Base-by-base conservation (phyloP, 31 red algal species). In the Asparagopsis taxiformis region DNA sequence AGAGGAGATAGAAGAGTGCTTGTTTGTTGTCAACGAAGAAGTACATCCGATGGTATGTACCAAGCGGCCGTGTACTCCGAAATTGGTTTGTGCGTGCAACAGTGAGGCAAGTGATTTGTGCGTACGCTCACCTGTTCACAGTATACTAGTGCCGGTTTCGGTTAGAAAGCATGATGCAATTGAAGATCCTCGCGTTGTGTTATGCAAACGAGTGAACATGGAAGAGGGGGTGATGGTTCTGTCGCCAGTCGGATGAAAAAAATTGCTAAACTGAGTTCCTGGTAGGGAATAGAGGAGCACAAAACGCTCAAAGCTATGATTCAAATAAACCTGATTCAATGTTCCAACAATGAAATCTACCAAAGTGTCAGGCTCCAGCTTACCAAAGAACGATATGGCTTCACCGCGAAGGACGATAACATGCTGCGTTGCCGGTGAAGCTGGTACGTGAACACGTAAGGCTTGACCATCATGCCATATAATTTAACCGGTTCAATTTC, bases 21-120 rank as follows among this genome's bases (percentile, higher is more conserved):
- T 82, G 65, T 82, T 60, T 32, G 77, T 82, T 16, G 54, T 70
- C 31, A 70, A 71, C 21, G 64, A 68, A 43, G 3, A 21, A n/a
- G 39, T 52, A 10, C 29, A 21, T 2, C 77, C 77, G 1, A 82
- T 69, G 77, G 34, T 68, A 19, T 82, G 77, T 33, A 25, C 26
- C 9, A 22, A 37, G 19, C 46, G 62, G 4, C 28, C 51, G 43
- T 82, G 77, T 31, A 71, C 49, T 46, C 49, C 41, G 13, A 36
- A 60, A 24, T 44, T 70, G 32, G 35, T 70, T 8, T 82, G 77
- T 52, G 65, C 62, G 16, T 82, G 77, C 53, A 60, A 38, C 28
- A 31, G 25, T 21, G 64, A 50, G 8, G 54, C 65, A 35, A 33
- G 37, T 25, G 56, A 34, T 33, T 51, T 82, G 16, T 82, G 77